Evolutionary conservation across 2,329 filamentous ascomycete genomes (phyloP).

Genomic region (Coniochaeta sp.): DNA sequence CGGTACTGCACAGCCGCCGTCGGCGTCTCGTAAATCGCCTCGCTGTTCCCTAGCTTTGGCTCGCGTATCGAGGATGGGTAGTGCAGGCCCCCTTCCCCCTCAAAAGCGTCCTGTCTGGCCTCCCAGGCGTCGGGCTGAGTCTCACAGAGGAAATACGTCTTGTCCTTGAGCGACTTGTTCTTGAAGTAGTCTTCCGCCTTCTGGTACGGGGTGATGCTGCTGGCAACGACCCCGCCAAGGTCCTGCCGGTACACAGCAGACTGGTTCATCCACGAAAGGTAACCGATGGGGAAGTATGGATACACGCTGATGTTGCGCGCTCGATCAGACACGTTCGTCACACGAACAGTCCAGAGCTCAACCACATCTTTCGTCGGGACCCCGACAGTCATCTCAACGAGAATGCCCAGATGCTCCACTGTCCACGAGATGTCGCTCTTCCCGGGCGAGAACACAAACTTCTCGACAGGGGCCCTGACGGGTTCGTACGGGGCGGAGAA

Average conservation of each 20-base stretch:
- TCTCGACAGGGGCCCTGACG: conserved; percentile 38
- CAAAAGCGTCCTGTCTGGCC: conserved; percentile 42
- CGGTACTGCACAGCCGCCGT: conserved; percentile 47
- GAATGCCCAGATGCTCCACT: conserved; percentile 41
- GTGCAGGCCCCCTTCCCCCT: conserved; percentile 49
- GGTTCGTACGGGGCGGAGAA: conserved; percentile 52
- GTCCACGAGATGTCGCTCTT: conserved; percentile 50
- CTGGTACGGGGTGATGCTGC: conserved; percentile 49
- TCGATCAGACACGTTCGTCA: conserved; percentile 39
- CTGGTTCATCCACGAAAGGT: conserved; percentile 58
- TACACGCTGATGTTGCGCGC: conserved; percentile 43
- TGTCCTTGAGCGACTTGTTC: conserved; percentile 49
- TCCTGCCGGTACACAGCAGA: conserved; percentile 43
- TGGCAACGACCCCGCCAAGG: conserved; percentile 42
- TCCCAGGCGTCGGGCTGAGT: conserved; percentile 44
- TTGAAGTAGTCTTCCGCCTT: conserved; percentile 50
- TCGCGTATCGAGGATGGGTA: conserved; percentile 35
- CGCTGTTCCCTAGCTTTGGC: conserved; percentile 31
- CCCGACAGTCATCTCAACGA: conserved; percentile 42
- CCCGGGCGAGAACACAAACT: conserved; percentile 45
- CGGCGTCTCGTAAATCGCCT: conserved; percentile 49
- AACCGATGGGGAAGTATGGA: conserved; percentile 52
- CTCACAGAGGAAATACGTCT: conserved; percentile 50
- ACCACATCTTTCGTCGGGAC: conserved; percentile 47
- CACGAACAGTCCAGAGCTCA: conserved; percentile 47